Percentiles rank a stretch among this genome's conserved stretches.
Conservation (phyloP, 768 basidiomycete species). For the Cystobasidium ongulense region DNA sequence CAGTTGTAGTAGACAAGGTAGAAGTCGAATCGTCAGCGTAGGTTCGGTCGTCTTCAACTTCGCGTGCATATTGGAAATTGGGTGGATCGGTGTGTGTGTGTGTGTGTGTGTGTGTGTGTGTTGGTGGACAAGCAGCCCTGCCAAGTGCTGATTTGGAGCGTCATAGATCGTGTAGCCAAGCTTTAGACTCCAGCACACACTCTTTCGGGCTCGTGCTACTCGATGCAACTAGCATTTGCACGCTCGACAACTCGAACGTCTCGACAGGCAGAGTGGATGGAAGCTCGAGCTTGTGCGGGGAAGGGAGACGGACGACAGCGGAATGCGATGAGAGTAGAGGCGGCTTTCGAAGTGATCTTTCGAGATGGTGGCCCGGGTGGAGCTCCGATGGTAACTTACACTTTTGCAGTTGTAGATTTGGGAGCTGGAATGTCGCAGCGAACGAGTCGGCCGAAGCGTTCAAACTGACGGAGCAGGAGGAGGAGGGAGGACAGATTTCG, state of each 20-base stretch:
- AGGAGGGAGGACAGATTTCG: neutral
- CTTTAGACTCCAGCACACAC: too few relatives aligned
- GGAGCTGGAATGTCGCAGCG: slow-evolving; percentile 31
- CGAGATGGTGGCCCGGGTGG: neutral
- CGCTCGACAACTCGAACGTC: too few relatives aligned
- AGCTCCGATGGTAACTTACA: slow-evolving; percentile 10
- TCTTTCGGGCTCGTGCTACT: too few relatives aligned
- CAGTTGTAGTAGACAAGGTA: neutral
- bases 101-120: too few relatives aligned
- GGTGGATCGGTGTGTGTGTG: neutral
- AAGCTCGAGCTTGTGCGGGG: neutral
- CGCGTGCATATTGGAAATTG: neutral
- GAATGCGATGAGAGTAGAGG: neutral
- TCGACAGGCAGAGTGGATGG: too few relatives aligned
- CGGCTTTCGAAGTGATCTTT: neutral
- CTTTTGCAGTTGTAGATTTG: slow-evolving; percentile 20
- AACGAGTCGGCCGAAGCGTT: slow-evolving; percentile 29
- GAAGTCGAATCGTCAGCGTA: neutral
- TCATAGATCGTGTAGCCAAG: too few relatives aligned
- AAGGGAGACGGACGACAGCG: neutral
- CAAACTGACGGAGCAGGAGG: neutral
- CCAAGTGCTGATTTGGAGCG: too few relatives aligned
- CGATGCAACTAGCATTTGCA: too few relatives aligned
- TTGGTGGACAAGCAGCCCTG: too few relatives aligned
- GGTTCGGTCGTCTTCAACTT: neutral